These are phyloP conservation scores for Cydonia oblonga DNA, from an alignment of 331 rosid species.

Conservation along the genomic window DNA sequence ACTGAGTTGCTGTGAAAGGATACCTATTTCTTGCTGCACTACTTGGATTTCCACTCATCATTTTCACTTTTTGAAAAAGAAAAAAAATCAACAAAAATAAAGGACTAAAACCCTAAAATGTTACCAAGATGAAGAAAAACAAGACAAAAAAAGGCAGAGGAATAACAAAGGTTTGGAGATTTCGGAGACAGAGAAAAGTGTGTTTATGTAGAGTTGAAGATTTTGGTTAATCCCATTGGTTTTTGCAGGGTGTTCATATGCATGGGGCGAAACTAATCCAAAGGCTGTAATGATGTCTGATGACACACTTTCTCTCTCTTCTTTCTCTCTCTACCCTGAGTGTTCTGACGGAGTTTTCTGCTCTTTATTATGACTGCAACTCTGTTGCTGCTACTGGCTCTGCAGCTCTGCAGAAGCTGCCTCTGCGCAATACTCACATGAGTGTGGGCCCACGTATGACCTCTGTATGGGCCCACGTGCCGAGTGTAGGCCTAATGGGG, in stretches of 20 bases:
- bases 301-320: conserved; percentile 18
- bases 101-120: background rate
- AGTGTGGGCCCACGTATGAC: background rate
- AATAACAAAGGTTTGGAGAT: conserved; percentile 3
- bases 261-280: conserved; percentile 29
- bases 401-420: conserved; percentile 24
- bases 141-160: background rate
- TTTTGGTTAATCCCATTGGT: conserved; percentile 14
- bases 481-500: background rate
- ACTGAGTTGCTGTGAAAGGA: conserved; percentile 77
- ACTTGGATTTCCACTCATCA: conserved; percentile 40
- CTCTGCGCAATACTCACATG: conserved; percentile 1
- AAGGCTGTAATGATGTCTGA: conserved; percentile 15
- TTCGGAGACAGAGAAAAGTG: conserved; percentile 13
- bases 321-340: background rate
- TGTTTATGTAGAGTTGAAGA: conserved; percentile 21
- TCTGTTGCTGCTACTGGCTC: conserved; percentile 16
- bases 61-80: conserved; percentile 1
- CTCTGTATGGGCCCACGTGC: background rate
- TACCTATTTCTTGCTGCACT: conserved; percentile 41
- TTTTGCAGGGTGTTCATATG: conserved; percentile 38
- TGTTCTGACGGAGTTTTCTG: conserved; percentile 25
- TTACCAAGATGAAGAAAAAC: background rate
- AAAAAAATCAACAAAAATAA: background rate
- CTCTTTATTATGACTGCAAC: conserved; percentile 76